These are phyloP conservation scores for Sideroxylon spinosum DNA, from an alignment of 179 eudicot species.

Conservation along the genomic window DNA sequence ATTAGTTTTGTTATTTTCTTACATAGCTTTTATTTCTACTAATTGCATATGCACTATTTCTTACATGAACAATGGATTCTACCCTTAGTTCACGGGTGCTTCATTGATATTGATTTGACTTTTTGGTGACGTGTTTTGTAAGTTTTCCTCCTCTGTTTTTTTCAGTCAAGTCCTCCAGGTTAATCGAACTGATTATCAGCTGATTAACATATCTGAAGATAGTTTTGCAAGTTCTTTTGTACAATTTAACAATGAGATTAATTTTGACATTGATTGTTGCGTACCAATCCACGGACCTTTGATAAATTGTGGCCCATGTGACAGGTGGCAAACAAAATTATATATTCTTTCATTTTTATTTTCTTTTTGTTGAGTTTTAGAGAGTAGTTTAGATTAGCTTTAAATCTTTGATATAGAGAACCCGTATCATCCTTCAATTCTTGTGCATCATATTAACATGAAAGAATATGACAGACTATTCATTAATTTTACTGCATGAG, in stretches of 20 bases:
- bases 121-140: not conserved
- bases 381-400: not conserved
- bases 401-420: not conserved
- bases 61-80: not conserved
- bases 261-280: not conserved
- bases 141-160: too few species aligned
- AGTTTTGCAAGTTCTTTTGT: slow-evolving; percentile 18
- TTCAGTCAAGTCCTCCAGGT: slow-evolving; percentile 24
- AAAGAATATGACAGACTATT: not conserved
- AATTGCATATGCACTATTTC: not conserved
- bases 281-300: not conserved
- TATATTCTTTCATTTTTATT: not conserved
- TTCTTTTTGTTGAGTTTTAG: not conserved
- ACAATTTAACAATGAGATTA: not conserved
- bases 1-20: not conserved
- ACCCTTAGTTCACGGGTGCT: not conserved
- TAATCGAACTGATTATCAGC: slow-evolving; percentile 23
- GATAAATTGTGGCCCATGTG: not conserved
- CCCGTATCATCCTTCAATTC: not conserved
- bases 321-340: not conserved
- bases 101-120: not conserved
- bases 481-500: not conserved
- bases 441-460: not conserved
- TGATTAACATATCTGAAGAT: slow-evolving; percentile 23
- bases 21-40: not conserved